Evolutionary conservation across 257 asterid species (phyloP), one percentile per base, ranked within the genome.

Genomic region (Jasminum sambac): DNA sequence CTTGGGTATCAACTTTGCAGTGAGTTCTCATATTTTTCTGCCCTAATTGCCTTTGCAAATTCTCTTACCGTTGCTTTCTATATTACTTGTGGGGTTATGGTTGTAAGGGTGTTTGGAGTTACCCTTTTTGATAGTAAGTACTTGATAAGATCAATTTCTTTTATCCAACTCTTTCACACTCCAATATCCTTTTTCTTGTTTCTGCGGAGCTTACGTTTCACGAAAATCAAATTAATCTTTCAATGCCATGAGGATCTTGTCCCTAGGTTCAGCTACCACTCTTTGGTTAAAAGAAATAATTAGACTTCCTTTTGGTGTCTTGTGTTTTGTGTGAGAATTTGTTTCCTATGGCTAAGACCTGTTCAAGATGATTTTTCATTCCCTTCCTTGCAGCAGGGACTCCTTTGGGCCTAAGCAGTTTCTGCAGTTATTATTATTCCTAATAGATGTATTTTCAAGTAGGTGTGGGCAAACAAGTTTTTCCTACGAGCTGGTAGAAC

Each of bases 1-100:
- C 98, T 78, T 91, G 97, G 98, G 91, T 94, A 64, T 86, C 96
- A 79, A 94, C 98, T 44, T 81, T 94, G 76, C 96, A 87, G 98
- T 94, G 80, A 94, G 98, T 89, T 78, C 41, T 73, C 76, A 73
- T 66, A 75, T 72, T 70, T 62, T 72, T 50, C 41, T 21, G 64
- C 58, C 73, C 46, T 68, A 42, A 16, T 68, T 64, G 57, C 70
- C 68, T 34, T 73, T 66, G 61, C 69, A 59, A 38, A 19, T 74
- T 38, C 9, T 46, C 46, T 39, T 69, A 23, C 38, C 57, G 24
- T 21, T 58, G 44, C 72, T 73, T 67, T 52, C 36, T 19, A 19
- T 39, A 37, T 8, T 61, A 34, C 60, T 63, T 43, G 14, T 71
- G 50, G 10, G 10, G 62, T 25, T 55, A 55, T 5, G 7, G 5